phyloP scores from a whole-genome alignment of 2,329 filamentous ascomycete species.

The Trichoderma guizhouense region DNA sequence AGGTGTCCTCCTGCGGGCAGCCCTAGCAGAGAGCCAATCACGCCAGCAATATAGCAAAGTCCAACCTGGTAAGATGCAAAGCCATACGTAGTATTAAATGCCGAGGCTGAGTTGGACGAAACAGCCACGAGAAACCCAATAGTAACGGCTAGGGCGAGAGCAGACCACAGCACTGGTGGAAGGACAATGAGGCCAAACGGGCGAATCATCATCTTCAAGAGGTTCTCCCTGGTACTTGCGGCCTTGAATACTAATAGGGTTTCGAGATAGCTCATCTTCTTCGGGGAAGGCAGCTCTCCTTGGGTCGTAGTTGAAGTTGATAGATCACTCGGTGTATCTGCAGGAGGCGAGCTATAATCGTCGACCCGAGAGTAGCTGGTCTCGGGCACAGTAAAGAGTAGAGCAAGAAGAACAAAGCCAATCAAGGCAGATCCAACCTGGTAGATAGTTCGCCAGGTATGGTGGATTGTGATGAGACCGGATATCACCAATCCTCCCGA shows the following conservation, averaged over 20 bases:
- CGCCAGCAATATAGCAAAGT: slow-evolving; percentile 47
- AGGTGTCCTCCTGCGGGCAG: slow-evolving; percentile 49
- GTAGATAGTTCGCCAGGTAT: slow-evolving; percentile 51
- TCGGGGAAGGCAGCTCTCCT: neutral
- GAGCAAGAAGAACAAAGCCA: slow-evolving; percentile 44
- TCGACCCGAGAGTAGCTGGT: slow-evolving; percentile 44
- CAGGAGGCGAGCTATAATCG: neutral
- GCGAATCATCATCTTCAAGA: slow-evolving; percentile 47
- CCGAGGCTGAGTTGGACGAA: slow-evolving; percentile 48
- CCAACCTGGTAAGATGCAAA: slow-evolving; percentile 47
- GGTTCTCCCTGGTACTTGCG: slow-evolving; percentile 43
- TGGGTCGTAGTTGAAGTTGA: slow-evolving; percentile 17
- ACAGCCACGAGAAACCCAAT: slow-evolving; percentile 56
- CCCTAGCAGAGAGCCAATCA: slow-evolving; percentile 47
- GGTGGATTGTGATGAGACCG: slow-evolving; percentile 47
- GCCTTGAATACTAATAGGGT: slow-evolving; percentile 41
- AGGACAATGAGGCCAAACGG: slow-evolving; percentile 49
- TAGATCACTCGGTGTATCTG: slow-evolving; percentile 1
- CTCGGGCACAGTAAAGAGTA: slow-evolving; percentile 54
- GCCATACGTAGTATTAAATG: slow-evolving; percentile 41
- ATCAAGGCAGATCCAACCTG: slow-evolving; percentile 49
- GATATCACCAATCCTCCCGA: slow-evolving; percentile 42
- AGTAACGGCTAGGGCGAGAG: slow-evolving; percentile 51
- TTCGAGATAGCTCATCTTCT: slow-evolving; percentile 32
- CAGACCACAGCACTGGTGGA: slow-evolving; percentile 54